Conservation (phyloP, 1,284 basidiomycete genomes). For the Ceratobasidium sp. region DNA sequence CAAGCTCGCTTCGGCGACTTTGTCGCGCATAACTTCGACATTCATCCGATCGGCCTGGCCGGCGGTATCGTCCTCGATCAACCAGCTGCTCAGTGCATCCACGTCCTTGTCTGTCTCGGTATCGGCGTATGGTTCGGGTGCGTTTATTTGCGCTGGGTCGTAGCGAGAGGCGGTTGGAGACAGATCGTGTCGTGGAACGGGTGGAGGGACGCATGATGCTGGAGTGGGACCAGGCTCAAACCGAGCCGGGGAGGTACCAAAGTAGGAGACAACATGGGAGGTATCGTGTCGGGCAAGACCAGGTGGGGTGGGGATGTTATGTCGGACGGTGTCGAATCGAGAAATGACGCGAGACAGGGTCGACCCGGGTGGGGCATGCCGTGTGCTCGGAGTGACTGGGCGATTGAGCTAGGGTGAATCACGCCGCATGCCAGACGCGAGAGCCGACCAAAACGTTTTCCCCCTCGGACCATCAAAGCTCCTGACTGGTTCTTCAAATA, state of each 20-base stretch:
- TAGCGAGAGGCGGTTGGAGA: not conserved
- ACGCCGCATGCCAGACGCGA: not conserved
- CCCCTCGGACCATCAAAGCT: not conserved
- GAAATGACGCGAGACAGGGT: not conserved
- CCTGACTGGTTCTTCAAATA: too few relatives aligned
- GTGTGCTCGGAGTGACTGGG: not conserved
- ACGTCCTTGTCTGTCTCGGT: slow-evolving; percentile 34
- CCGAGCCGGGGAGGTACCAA: too few relatives aligned
- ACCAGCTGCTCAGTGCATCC: slow-evolving; percentile 10
- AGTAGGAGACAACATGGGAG: not conserved
- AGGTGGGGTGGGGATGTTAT: not conserved
- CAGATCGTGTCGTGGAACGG: not conserved
- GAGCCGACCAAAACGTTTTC: not conserved
- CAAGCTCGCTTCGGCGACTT: not conserved
- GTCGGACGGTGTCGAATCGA: too few relatives aligned
- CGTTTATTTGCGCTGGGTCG: not conserved
- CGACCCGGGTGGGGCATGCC: not conserved
- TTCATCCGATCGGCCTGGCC: slow-evolving; percentile 11
- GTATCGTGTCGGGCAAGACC: not conserved
- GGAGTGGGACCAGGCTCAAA: not conserved
- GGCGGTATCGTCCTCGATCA: slow-evolving; percentile 21
- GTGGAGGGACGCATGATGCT: too few relatives aligned
- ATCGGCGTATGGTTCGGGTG: slow-evolving; percentile 9
- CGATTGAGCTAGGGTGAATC: not conserved
- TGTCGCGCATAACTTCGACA: not conserved